Evolutionary conservation across 306 rosid genomes (phyloP), one percentile per base, ranked within the genome.

Genomic region (Pyrus bretschneideri): DNA sequence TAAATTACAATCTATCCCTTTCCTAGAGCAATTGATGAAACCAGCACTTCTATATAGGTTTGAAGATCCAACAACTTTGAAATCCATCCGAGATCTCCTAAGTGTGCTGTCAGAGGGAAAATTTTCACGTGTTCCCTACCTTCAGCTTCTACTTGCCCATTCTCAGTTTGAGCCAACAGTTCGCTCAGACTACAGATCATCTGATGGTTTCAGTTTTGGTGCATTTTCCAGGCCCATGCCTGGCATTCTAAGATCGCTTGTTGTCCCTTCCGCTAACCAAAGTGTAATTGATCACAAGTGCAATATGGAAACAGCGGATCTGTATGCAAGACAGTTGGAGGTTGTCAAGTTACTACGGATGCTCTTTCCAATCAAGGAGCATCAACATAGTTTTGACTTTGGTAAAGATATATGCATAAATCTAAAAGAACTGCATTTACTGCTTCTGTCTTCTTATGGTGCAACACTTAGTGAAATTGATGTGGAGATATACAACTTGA

Each of bases 101-200:
- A 69, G 69, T 68, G 83, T 64, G 79, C 84, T 94, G 62, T 79
- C 75, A 18, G 91, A 84, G 45, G 93, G 97, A 18, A 84, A 67
- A 69, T 81, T 92, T 79, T 82, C 88, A 18, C 80, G 73, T 75
- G 89, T 80, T 72, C 73, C 82, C 79, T 83, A 89, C 84, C 90
- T 92, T 40, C 91, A 86, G 76, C 89, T 94, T 75, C 81, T 94
- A 66, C 89, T 91, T 77, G 86, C 93, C 35, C 97, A 94, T 87
- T 92, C 97, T 78, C 96, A 94, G 35, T 92, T 94, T 89, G 95
- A 88, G 52, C 77, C 90, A 63, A 87, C 90, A 66, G 78, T 94
- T 54, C 84, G 74, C 67, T 89, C 89, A 40, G 66, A 80, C 68
- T 68, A 66, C 78, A 83, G 76, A 81, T 75, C 80, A 46, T 81